Conservation (phyloP, 805 yeast species). For the Suhomyces sp. region DNA sequence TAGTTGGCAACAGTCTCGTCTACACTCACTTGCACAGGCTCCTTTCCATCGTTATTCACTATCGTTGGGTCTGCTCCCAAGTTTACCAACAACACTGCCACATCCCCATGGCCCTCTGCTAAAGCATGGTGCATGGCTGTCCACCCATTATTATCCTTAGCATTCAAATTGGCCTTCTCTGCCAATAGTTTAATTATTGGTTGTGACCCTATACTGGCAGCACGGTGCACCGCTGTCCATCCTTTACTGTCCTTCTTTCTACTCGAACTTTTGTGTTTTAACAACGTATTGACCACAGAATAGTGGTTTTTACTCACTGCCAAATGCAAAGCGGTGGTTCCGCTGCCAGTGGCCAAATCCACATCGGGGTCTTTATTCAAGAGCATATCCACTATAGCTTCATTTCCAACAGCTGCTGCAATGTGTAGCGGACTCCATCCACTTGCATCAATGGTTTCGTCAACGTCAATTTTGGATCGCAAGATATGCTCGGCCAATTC, state of each 20-base stretch:
- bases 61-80: conserved; percentile 64
- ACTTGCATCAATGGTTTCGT: conserved; percentile 65
- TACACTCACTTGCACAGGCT: conserved; percentile 35
- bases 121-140: conserved; percentile 86
- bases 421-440: conserved; percentile 92
- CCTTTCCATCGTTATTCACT: conserved; percentile 52
- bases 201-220: conserved; percentile 72
- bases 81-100: conserved; percentile 58
- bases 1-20: conserved; percentile 31
- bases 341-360: conserved; percentile 54
- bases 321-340: conserved; percentile 72
- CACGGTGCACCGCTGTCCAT: conserved; percentile 74
- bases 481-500: conserved; percentile 49
- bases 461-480: conserved; percentile 52
- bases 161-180: conserved; percentile 59
- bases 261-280: conserved; percentile 59
- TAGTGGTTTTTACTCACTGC: conserved; percentile 71
- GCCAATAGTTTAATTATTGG: conserved; percentile 56
- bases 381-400: conserved; percentile 50
- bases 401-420: conserved; percentile 71
- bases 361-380: conserved; percentile 54
- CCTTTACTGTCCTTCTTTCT: conserved; percentile 66
- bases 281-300: conserved; percentile 52
- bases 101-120: conserved; percentile 86
- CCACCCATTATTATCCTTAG: conserved; percentile 73